Conservation (phyloP, 805 yeast genomes). For the Saccharomycopsis sp. region DNA sequence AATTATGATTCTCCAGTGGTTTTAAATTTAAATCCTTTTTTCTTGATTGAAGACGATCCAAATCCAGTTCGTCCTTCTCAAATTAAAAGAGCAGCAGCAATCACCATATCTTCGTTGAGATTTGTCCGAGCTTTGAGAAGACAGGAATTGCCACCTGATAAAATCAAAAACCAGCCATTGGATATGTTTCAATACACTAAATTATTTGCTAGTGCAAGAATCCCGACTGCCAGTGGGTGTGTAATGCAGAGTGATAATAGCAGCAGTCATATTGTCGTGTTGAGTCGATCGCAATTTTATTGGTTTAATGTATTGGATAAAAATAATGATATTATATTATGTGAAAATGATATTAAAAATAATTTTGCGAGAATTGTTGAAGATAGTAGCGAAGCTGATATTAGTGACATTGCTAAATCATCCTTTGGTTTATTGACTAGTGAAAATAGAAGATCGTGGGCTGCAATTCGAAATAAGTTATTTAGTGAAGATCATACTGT, state of each 20-base stretch:
- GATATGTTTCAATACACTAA: conserved; percentile 91
- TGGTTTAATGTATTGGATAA: conserved; percentile 90
- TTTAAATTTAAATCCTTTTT: conserved; percentile 85
- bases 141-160: conserved; percentile 67
- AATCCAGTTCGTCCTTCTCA: conserved; percentile 39
- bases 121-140: conserved; percentile 75
- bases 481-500: conserved; percentile 30
- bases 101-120: conserved; percentile 69
- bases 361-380: conserved; percentile 70
- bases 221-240: conserved; percentile 79
- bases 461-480: conserved; percentile 50
- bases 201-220: conserved; percentile 80
- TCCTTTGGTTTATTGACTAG: conserved; percentile 89
- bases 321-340: conserved; percentile 60
- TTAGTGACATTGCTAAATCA: conserved; percentile 64
- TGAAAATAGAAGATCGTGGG: conserved; percentile 86
- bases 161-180: conserved; percentile 51
- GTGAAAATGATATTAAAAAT: conserved; percentile 67
- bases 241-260: conserved; percentile 73
- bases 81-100: conserved; percentile 72
- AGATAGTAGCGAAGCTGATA: conserved; percentile 54
- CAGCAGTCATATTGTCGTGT: conserved; percentile 74
- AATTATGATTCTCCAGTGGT: conserved; percentile 87
- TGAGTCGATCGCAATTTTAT: conserved; percentile 82
- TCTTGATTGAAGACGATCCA: conserved; percentile 86